Evolutionary conservation across 108 stramenopile species (phyloP).

Genomic region (Epithemia pelagica): DNA sequence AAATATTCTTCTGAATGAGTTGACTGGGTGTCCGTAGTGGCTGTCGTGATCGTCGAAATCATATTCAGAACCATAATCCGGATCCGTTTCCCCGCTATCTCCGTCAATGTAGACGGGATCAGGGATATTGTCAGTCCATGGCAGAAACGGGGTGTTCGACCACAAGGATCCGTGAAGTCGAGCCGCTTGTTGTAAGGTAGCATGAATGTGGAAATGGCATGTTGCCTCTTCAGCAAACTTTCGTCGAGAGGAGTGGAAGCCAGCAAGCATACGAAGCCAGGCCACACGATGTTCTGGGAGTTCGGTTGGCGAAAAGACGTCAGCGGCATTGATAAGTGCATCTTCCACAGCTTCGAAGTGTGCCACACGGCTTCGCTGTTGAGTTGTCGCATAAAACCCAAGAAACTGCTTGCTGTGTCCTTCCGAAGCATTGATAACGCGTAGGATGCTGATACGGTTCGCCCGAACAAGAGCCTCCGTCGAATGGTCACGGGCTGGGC

Average conservation of each 20-base stretch:
- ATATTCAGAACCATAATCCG: slow-evolving; percentile 38
- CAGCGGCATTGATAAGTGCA: slow-evolving; percentile 75
- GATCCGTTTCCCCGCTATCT: slow-evolving; percentile 36
- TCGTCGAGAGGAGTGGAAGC: slow-evolving; percentile 64
- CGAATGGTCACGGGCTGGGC: slow-evolving; percentile 11
- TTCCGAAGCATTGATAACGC: slow-evolving; percentile 72
- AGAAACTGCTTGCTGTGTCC: slow-evolving; percentile 80
- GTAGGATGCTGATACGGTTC: slow-evolving; percentile 63
- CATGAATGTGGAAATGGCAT: slow-evolving; percentile 73
- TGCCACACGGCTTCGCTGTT: slow-evolving; percentile 40
- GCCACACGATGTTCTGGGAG: slow-evolving; percentile 78
- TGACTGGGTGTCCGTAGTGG: slow-evolving; percentile 26
- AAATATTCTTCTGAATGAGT: slow-evolving; percentile 75
- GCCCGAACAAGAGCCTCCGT: slow-evolving; percentile 48
- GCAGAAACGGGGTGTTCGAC: slow-evolving; percentile 79
- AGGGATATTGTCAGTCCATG: slow-evolving; percentile 63
- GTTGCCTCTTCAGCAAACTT: slow-evolving; percentile 84
- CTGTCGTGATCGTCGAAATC: slow-evolving; percentile 28
- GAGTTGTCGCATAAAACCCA: slow-evolving; percentile 50
- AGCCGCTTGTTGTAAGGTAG: slow-evolving; percentile 65
- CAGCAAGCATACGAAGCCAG: slow-evolving; percentile 78
- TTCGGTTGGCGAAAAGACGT: slow-evolving; percentile 83
- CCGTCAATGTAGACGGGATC: slow-evolving; percentile 59
- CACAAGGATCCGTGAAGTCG: slow-evolving; percentile 67
- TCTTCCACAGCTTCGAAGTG: slow-evolving; percentile 86